Conservation (phyloP, 163 green algal genomes). For the Trebouxiophyceae sp. region DNA sequence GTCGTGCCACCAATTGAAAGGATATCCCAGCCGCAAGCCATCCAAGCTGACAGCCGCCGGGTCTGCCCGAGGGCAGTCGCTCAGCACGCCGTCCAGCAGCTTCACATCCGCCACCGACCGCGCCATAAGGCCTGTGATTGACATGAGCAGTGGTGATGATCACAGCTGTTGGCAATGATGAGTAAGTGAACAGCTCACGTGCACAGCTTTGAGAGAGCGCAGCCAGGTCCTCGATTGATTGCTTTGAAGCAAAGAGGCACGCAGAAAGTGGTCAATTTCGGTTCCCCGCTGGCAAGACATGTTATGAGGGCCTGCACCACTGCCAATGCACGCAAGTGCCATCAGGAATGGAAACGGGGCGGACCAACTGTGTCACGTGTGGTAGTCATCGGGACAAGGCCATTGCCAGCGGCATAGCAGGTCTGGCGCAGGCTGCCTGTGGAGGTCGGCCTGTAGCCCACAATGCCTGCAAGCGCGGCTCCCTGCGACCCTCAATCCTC, state of each 20-base stretch:
- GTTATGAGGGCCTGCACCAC: too few species aligned
- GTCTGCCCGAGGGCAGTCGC: conserved; percentile 10
- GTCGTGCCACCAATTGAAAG: conserved; percentile 12
- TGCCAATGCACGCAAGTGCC: too few species aligned
- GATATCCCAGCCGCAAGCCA: conserved; percentile 10
- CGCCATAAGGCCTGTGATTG: conserved; percentile 19
- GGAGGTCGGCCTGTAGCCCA: conserved; percentile 3
- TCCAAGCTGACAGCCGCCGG: neutral
- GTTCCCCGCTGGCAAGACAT: too few species aligned
- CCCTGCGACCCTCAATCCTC: neutral
- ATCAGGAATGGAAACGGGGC: too few species aligned
- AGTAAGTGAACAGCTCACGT: too few species aligned
- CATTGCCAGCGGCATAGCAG: conserved; percentile 17
- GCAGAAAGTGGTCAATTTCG: too few species aligned
- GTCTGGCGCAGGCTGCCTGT: neutral
- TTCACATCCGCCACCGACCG: conserved; percentile 12
- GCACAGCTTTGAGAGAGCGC: too few species aligned
- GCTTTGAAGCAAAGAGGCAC: too few species aligned
- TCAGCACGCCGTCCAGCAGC: conserved; percentile 18
- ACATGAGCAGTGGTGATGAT: too few species aligned
- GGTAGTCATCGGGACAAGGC: conserved; percentile 18
- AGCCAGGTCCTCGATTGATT: too few species aligned
- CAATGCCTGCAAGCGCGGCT: neutral
- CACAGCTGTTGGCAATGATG: too few species aligned
- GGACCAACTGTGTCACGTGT: conserved; percentile 14